phyloP scores from a whole-genome alignment of 306 rosid species.

The Sophora flavescens region DNA sequence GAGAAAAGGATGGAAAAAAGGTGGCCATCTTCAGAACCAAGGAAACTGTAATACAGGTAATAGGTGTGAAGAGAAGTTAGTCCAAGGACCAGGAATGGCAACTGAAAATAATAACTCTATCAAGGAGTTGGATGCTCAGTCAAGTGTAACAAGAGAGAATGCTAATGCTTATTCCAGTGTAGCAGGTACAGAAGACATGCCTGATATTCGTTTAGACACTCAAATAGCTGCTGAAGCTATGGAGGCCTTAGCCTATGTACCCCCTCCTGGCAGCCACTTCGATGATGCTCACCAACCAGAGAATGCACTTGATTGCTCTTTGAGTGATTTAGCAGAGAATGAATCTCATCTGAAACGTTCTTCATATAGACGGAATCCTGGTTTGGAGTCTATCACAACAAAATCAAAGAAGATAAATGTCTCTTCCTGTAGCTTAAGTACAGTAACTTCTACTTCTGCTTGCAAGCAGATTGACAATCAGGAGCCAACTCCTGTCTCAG shows the following conservation, averaged over 20 bases:
- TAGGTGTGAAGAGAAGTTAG: conserved; percentile 44
- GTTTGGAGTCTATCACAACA: conserved; percentile 37
- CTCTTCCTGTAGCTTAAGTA: conserved; percentile 52
- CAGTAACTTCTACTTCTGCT: conserved; percentile 45
- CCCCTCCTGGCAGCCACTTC: conserved; percentile 33
- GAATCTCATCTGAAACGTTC: conserved; percentile 36
- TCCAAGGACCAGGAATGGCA: conserved; percentile 40
- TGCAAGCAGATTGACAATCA: conserved; percentile 38
- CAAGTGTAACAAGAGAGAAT: conserved; percentile 44
- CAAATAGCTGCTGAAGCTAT: conserved; percentile 89
- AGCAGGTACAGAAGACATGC: conserved; percentile 45
- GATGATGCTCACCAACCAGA: conserved; percentile 45
- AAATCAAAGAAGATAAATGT: conserved; percentile 51
- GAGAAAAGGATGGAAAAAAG: conserved; percentile 49
- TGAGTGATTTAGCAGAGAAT: conserved; percentile 43
- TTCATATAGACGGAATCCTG: conserved; percentile 34
- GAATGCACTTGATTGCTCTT: conserved; percentile 38
- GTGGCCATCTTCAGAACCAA: conserved; percentile 39
- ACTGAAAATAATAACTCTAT: conserved; percentile 32
- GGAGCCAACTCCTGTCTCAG: conserved; percentile 47
- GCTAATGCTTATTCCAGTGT: conserved; percentile 46
- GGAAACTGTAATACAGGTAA: conserved; percentile 31
- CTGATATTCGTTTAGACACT: conserved; percentile 71
- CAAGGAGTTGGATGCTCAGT: conserved; percentile 44
- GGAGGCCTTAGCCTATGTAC: conserved; percentile 64